These are phyloP conservation scores for Fusarium pseudoanthophilum DNA, from an alignment of 2,329 filamentous ascomycete species.

Conservation along the genomic window DNA sequence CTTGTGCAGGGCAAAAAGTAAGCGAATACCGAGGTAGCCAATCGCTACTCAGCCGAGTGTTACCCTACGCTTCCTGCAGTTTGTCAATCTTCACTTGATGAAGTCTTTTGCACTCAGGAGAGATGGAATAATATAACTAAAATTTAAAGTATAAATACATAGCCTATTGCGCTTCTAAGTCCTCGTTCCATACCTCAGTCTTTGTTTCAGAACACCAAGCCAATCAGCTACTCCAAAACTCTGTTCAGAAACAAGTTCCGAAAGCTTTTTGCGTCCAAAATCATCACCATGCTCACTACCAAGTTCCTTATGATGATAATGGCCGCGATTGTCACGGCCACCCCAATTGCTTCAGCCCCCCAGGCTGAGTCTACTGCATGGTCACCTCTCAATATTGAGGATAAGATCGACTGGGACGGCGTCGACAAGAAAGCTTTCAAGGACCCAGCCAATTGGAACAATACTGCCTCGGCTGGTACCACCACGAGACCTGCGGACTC, in stretches of 20 bases:
- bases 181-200: neutral
- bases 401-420: neutral
- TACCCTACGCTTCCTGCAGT: neutral
- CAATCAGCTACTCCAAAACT: too few relatives aligned
- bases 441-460: neutral
- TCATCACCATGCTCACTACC: neutral
- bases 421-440: neutral
- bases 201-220: neutral
- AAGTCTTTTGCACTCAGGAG: neutral
- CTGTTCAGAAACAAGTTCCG: too few relatives aligned
- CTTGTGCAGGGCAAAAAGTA: fast-evolving
- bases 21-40: neutral
- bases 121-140: neutral
- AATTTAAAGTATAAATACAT: neutral
- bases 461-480: neutral
- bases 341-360: neutral
- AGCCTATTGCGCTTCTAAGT: too few relatives aligned
- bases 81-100: neutral
- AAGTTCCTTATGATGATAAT: neutral
- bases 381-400: neutral
- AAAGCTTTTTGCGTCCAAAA: neutral
- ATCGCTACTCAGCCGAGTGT: neutral
- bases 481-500: neutral
- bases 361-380: neutral
- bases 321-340: neutral